Conservation (phyloP, 2,329 filamentous ascomycete genomes). For the Trichoderma koningii region DNA sequence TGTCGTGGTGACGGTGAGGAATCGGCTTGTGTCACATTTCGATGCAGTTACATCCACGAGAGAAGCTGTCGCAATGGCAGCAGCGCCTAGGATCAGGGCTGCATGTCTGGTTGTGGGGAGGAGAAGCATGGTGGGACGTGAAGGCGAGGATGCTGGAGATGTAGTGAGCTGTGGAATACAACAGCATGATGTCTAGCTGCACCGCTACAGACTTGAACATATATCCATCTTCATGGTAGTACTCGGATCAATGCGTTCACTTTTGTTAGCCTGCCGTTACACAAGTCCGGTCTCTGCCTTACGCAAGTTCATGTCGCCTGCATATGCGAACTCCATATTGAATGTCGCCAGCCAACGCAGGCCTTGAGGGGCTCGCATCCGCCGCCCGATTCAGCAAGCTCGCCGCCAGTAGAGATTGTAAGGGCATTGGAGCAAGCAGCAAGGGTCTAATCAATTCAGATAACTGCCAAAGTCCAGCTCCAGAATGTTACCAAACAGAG, state of each 20-base stretch:
- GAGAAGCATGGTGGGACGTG: constrained; percentile 1
- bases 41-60: background rate
- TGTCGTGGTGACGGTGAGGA: constrained; percentile 37
- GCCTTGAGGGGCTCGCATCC: constrained; percentile 1
- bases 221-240: too few species aligned
- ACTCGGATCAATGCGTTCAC: background rate
- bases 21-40: constrained; percentile 28
- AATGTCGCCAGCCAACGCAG: background rate
- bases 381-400: constrained; percentile 12
- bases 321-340: constrained; percentile 1
- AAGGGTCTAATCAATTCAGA: background rate
- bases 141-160: background rate
- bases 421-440: background rate
- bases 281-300: background rate
- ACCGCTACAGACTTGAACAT: background rate
- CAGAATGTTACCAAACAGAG: background rate
- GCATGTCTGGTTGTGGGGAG: background rate
- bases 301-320: background rate
- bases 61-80: constrained; percentile 1
- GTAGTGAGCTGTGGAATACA: background rate
- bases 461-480: background rate
- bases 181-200: background rate
- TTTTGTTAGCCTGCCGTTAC: background rate
- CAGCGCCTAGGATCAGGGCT: constrained; percentile 11
- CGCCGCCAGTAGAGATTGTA: background rate